A percentile compares a stretch with the other conserved stretches of the same genome.
Evolutionary conservation across 2,329 filamentous ascomycete genomes (phyloP).

Genomic region (Zymoseptoria ardabiliae): DNA sequence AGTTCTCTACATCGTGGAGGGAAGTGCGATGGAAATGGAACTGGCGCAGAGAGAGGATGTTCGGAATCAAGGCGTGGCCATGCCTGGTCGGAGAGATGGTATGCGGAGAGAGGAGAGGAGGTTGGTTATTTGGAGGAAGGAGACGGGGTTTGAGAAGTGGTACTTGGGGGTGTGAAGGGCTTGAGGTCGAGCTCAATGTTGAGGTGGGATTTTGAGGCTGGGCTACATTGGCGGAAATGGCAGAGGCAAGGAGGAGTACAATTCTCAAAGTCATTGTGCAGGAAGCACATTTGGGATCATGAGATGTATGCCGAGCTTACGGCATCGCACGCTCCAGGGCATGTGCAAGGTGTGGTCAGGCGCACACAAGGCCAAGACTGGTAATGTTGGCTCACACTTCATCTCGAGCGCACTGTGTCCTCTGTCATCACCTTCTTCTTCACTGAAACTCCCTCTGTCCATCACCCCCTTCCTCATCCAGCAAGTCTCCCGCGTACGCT

Average conservation of each 20-base stretch:
- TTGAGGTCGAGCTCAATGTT: not conserved
- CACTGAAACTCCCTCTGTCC: no score
- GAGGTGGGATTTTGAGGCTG: not conserved
- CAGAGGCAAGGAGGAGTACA: not conserved
- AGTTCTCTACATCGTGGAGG: not conserved
- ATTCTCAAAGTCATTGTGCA: not conserved
- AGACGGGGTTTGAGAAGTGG: not conserved
- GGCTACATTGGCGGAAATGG: not conserved
- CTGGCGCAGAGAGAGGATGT: not conserved
- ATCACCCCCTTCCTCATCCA: no score
- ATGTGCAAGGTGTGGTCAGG: not conserved
- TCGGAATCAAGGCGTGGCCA: not conserved
- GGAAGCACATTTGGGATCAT: not conserved
- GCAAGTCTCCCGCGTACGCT: no score
- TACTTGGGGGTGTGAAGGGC: not conserved
- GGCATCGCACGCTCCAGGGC: not conserved
- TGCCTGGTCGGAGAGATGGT: not conserved
- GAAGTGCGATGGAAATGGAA: not conserved
- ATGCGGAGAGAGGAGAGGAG: not conserved
- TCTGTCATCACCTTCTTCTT: not conserved
- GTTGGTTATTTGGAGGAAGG: not conserved
- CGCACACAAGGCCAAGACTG: not conserved
- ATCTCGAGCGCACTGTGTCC: no score
- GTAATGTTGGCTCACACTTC: not conserved
- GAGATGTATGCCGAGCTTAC: not conserved